These are phyloP conservation scores for Russula abietina DNA, from an alignment of 768 basidiomycete species.

Conservation along the genomic window DNA sequence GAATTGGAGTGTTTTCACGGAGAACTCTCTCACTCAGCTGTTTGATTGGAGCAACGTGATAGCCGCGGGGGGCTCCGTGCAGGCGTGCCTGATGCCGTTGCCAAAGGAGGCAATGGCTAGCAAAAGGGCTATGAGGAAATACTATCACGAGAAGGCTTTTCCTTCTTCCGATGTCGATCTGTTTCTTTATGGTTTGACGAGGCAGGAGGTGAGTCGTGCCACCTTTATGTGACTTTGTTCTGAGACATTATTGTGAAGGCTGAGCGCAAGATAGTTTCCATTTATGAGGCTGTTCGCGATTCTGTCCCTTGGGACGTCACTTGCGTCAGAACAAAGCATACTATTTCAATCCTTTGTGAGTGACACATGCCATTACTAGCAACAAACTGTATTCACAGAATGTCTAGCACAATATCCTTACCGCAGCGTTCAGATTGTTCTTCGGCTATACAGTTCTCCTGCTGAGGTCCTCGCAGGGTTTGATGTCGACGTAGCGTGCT, in stretches of 20 bases:
- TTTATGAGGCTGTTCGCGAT: constrained; percentile 59
- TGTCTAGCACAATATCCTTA: constrained; percentile 56
- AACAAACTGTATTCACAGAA: background rate
- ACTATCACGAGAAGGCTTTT: constrained; percentile 49
- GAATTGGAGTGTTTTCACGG: constrained; percentile 59
- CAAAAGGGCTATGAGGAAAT: constrained; percentile 52
- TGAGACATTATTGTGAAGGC: constrained; percentile 34
- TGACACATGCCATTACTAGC: background rate
- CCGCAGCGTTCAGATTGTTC: constrained; percentile 58
- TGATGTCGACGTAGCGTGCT: constrained; percentile 61
- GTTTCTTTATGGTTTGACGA: constrained; percentile 54
- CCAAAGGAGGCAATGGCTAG: constrained; percentile 44
- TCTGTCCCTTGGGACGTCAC: constrained; percentile 65
- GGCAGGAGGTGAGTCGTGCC: constrained; percentile 39
- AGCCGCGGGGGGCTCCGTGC: constrained; percentile 55
- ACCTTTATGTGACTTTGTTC: background rate
- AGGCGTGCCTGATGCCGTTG: constrained; percentile 51
- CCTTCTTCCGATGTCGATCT: constrained; percentile 60
- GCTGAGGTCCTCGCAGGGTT: constrained; percentile 64
- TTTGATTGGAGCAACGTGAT: constrained; percentile 59
- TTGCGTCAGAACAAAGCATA: constrained; percentile 60
- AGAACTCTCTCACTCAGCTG: constrained; percentile 54
- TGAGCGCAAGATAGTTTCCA: constrained; percentile 50
- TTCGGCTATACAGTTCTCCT: constrained; percentile 57
- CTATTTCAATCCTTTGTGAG: constrained; percentile 57